Conservation (phyloP, 441 rosid genomes). For the Euphorbia celastroides region DNA sequence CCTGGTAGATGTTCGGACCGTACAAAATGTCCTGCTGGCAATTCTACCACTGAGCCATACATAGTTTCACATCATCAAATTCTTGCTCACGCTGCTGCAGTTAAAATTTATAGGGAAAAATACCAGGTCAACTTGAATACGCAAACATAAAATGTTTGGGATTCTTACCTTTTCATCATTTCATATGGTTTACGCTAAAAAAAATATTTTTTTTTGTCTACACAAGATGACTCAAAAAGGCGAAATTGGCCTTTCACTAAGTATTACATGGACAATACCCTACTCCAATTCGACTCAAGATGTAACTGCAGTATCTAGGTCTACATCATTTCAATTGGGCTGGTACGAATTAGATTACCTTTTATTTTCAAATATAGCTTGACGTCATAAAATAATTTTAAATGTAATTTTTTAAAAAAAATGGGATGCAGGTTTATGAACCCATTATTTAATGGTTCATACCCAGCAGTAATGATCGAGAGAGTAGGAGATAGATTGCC, state of each 20-base stretch:
- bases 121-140: neutral
- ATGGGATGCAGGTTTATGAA: neutral
- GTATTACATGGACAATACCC: neutral
- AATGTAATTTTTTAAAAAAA: no score
- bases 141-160: neutral
- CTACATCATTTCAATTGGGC: neutral
- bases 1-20: neutral
- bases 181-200: neutral
- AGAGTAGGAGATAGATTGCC: neutral
- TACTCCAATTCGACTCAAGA: neutral
- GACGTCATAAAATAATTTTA: neutral
- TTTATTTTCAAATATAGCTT: neutral
- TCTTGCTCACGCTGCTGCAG: conserved; percentile 1
- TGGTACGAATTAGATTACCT: neutral
- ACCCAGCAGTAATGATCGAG: neutral
- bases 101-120: neutral
- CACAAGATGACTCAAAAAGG: neutral
- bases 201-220: neutral
- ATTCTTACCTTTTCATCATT: neutral
- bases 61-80: neutral
- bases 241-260: neutral
- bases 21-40: neutral
- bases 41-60: neutral
- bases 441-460: neutral
- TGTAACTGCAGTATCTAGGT: neutral